Conservation (phyloP, 2,329 filamentous ascomycete genomes). For the Phialemoniopsis sp. region DNA sequence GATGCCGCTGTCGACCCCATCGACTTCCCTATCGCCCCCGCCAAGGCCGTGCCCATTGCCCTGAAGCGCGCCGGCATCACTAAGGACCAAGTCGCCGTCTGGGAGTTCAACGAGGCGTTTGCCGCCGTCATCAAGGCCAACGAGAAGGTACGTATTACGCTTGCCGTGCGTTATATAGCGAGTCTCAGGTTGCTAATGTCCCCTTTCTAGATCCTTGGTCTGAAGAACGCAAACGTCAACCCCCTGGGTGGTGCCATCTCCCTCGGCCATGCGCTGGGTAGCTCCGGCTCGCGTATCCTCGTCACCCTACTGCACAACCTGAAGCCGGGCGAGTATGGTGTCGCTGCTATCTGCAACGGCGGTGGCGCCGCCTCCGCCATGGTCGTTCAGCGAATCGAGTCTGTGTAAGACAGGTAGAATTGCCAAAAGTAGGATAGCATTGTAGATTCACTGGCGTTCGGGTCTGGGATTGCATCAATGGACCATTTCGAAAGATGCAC, state of each 20-base stretch:
- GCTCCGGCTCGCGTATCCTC: constrained; percentile 87
- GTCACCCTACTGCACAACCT: constrained; percentile 89
- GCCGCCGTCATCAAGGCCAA: constrained; percentile 94
- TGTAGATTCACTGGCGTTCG: too few species aligned
- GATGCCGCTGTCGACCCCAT: constrained; percentile 89
- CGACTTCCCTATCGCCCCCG: constrained; percentile 90
- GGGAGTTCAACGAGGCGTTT: constrained; percentile 99
- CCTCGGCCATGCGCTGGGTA: constrained; percentile 86
- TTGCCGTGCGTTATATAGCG: not conserved
- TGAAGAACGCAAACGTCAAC: constrained; percentile 78
- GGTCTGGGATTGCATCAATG: too few species aligned
- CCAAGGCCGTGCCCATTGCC: constrained; percentile 88
- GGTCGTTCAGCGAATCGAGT: constrained; percentile 79
- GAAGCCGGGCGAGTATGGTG: constrained; percentile 87
- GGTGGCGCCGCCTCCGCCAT: constrained; percentile 89
- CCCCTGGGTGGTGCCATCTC: constrained; percentile 88
- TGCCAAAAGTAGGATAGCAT: too few species aligned
- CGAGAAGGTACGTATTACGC: constrained; percentile 59
- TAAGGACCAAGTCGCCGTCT: constrained; percentile 86
- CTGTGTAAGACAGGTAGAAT: constrained; percentile 36
- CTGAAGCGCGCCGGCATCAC: constrained; percentile 85
- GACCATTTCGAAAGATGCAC: not conserved
- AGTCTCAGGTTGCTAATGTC: not conserved
- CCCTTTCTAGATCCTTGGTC: constrained; percentile 63
- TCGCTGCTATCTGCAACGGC: constrained; percentile 95